These are phyloP conservation scores for Phytophthora agathidicida DNA, from an alignment of 352 stramenopile species.

Conservation along the genomic window DNA sequence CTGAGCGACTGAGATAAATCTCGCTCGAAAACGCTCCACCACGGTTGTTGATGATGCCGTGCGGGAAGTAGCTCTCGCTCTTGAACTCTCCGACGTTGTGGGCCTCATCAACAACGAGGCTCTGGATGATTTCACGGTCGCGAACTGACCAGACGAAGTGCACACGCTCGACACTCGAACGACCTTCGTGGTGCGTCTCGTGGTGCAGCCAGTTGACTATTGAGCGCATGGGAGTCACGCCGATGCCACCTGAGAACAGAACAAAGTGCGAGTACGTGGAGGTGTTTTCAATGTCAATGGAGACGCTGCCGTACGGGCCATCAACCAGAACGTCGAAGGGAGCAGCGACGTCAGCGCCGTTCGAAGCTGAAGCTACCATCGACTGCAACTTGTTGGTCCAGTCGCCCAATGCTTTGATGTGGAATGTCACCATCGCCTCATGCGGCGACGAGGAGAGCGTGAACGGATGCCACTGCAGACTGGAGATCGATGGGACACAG, in stretches of 20 bases:
- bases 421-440: conserved; percentile 67
- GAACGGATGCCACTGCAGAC: conserved; percentile 88
- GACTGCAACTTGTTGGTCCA: conserved; percentile 58
- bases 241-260: conserved; percentile 54
- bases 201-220: conserved; percentile 47
- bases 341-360: background rate
- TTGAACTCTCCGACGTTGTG: conserved; percentile 2
- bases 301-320: conserved; percentile 51
- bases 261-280: conserved; percentile 52
- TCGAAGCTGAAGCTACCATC: conserved; percentile 4
- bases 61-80: conserved; percentile 28
- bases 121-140: conserved; percentile 39
- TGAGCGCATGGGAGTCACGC: conserved; percentile 52
- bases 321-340: conserved; percentile 46
- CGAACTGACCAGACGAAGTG: conserved; percentile 57
- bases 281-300: conserved; percentile 43
- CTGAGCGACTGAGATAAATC: conserved; percentile 38
- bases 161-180: conserved; percentile 32
- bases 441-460: conserved; percentile 76
- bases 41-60: conserved; percentile 5
- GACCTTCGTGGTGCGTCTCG: conserved; percentile 17
- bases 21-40: conserved; percentile 39
- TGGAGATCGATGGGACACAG: conserved; percentile 67
- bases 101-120: conserved; percentile 22
- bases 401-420: conserved; percentile 65